Evolutionary conservation across 148 eudicot species (phyloP).

Genomic region (Oxyria digyna): DNA sequence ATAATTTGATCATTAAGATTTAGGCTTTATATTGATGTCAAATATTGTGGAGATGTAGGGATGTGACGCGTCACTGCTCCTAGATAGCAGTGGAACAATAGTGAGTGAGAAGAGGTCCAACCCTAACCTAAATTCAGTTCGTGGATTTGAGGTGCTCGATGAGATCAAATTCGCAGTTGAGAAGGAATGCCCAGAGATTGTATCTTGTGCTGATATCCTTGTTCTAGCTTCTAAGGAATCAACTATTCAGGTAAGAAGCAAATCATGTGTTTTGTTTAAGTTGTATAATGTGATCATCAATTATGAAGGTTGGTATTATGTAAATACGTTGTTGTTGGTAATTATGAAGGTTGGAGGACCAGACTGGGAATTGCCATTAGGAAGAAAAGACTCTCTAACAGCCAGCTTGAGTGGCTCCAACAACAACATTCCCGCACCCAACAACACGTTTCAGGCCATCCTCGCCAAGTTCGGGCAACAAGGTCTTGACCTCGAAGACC

Average conservation of each 20-base stretch:
- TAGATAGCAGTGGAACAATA: constrained; percentile 15
- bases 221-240: constrained; percentile 26
- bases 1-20: no score
- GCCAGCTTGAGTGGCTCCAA: constrained; percentile 82
- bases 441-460: constrained; percentile 70
- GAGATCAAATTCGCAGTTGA: constrained; percentile 23
- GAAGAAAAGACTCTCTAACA: constrained; percentile 58
- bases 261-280: no score
- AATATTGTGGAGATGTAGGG: no score
- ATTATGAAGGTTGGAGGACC: constrained; percentile 59
- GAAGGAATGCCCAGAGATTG: constrained; percentile 21
- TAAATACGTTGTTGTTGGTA: no score
- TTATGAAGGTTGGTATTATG: no score
- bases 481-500: constrained; percentile 59
- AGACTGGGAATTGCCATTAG: constrained; percentile 74
- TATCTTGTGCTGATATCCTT: constrained; percentile 33
- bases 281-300: no score
- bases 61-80: constrained; percentile 37
- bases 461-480: constrained; percentile 54
- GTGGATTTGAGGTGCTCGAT: constrained; percentile 31
- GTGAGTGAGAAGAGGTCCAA: constrained; percentile 17
- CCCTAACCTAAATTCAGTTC: constrained; percentile 13
- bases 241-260: constrained; percentile 11
- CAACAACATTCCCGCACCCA: constrained; percentile 77
- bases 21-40: no score